These are phyloP conservation scores for Pseudopediastrum boryanum DNA, from an alignment of 139 green algal species.

Conservation along the genomic window DNA sequence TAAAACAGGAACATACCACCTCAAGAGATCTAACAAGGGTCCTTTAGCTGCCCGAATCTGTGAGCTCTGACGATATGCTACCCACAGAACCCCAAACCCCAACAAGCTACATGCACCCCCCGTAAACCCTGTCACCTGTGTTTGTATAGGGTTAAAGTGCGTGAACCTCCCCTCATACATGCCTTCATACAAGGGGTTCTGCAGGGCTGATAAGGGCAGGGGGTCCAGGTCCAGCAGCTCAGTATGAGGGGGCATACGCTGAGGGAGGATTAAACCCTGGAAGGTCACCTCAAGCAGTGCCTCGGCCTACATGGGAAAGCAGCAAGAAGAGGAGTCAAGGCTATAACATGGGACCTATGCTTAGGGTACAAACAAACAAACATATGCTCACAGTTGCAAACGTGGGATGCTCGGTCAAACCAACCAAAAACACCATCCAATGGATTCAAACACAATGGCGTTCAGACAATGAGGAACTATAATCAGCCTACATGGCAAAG, in stretches of 20 bases:
- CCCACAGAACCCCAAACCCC: neutral
- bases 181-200: conserved; percentile 68
- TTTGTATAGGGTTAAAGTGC: conserved; percentile 99
- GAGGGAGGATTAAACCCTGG: conserved; percentile 78
- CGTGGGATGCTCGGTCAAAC: too few relatives aligned
- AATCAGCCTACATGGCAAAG: too few relatives aligned
- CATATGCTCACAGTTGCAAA: too few relatives aligned
- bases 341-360: too few relatives aligned
- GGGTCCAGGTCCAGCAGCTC: conserved; percentile 96
- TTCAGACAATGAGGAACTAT: too few relatives aligned
- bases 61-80: too few relatives aligned
- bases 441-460: too few relatives aligned
- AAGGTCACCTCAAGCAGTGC: conserved; percentile 71
- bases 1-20: too few relatives aligned
- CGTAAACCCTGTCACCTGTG: conserved; percentile 65
- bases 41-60: too few relatives aligned
- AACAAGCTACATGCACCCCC: neutral
- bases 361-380: too few relatives aligned
- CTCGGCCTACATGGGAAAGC: conserved; percentile 54
- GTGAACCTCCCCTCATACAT: conserved; percentile 85
- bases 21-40: too few relatives aligned
- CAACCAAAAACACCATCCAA: too few relatives aligned
- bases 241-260: conserved; percentile 62
- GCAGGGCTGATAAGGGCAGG: conserved; percentile 85
- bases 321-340: neutral